phyloP scores from a whole-genome alignment of 1,284 basidiomycete genomes.

The Takashimella koratensis region DNA sequence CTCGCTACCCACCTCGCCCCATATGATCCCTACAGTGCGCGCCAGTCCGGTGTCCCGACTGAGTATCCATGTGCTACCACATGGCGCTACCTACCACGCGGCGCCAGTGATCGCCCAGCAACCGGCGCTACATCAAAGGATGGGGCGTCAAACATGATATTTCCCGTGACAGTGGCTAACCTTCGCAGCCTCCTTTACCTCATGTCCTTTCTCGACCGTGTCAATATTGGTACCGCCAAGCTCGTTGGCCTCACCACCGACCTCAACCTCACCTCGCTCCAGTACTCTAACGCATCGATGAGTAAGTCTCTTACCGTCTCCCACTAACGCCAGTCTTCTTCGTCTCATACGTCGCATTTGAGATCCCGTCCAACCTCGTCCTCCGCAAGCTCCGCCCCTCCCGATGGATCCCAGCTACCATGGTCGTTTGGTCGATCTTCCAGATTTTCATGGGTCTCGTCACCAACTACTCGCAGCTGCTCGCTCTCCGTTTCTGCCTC shows the following conservation, averaged over 20 bases:
- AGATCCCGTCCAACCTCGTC: constrained; percentile 51
- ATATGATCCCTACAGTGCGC: neutral
- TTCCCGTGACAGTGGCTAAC: too few species aligned
- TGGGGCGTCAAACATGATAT: too few species aligned
- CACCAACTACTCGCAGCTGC: constrained; percentile 44
- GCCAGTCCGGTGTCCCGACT: too few species aligned
- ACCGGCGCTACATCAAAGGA: too few species aligned
- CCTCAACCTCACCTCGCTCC: constrained; percentile 43
- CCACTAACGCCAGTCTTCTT: constrained; percentile 36
- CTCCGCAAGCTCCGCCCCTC: constrained; percentile 49
- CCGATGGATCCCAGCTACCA: constrained; percentile 46
- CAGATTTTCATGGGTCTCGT: constrained; percentile 51
- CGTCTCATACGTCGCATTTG: constrained; percentile 49
- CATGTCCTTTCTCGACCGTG: constrained; percentile 52
- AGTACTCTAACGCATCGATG: constrained; percentile 48
- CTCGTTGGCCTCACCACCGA: constrained; percentile 45
- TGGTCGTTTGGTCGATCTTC: constrained; percentile 42
- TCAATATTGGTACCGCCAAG: constrained; percentile 50
- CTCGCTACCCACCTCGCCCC: too few species aligned
- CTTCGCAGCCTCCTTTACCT: constrained; percentile 39
- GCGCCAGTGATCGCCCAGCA: too few species aligned
- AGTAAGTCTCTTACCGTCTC: constrained; percentile 27
- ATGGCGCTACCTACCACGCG: too few species aligned
- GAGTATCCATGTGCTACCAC: too few species aligned
- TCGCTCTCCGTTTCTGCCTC: constrained; percentile 48